Evolutionary conservation across 345 rosid species (phyloP), one percentile per base, ranked within the genome.

Genomic region (Mercurialis annua): DNA sequence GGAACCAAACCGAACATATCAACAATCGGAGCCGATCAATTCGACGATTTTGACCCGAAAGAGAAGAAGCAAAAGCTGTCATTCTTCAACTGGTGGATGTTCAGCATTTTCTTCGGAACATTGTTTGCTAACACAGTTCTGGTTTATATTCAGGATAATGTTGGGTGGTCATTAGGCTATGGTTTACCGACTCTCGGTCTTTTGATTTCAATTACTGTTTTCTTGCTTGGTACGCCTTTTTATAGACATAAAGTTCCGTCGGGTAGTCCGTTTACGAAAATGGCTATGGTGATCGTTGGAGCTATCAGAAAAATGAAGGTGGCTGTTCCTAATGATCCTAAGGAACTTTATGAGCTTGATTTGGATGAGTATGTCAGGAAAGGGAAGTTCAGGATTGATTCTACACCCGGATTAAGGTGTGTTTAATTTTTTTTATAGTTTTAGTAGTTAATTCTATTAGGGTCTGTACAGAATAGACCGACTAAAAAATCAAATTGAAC

Each of bases 51-150:
- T 27, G 80, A 94, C 11, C 87, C 87, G 0, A 87, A 81, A 59
- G 97, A 94, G 81, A 94, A 91, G 81, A 70, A 56, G 50, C 77
- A 80, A 0, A 94, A 91, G 76, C 82, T 87, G 27, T 91, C 99
- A 36, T 94, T 91, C 86, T 94, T 94, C 92, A 94, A 91, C 49
- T 94, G 97, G 99, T 94, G 99, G 97, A 80, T 87, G 96, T 91
- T 94, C 72, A 83, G 95, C 81, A 87, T 94, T 59, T 94, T 91
- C 78, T 78, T 82, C 49, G 99, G 99, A 18, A 86, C 92, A 21
- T 84, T 94, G 30, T 90, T 94, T 30, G 92, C 97, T 48, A 86
- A 91, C 80, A 89, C 96, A 0, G 48, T 84, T 9, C 92, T 91
- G 27, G 97, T 94, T 5, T 94, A 91, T 70, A 72, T 91, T 56